Conservation (phyloP, 1,284 basidiomycete genomes). For the Fomitopsis betulina region DNA sequence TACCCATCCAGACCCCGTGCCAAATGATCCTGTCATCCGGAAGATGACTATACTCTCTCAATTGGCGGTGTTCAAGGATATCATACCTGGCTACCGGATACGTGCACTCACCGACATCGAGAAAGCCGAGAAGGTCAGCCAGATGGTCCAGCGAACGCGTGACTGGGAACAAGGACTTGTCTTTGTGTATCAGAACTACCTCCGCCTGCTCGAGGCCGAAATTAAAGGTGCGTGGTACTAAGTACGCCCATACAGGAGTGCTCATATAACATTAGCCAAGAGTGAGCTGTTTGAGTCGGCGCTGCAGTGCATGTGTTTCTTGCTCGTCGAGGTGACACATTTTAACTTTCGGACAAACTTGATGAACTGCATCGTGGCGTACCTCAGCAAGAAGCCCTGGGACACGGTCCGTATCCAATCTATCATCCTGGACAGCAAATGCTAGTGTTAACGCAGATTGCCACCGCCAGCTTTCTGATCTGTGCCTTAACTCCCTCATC, state of each 20-base stretch:
- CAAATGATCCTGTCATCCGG: slow-evolving; percentile 81
- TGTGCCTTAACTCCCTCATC: slow-evolving; percentile 80
- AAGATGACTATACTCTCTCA: slow-evolving; percentile 89
- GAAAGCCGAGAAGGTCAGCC: slow-evolving; percentile 90
- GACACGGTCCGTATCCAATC: slow-evolving; percentile 58
- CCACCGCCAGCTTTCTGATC: slow-evolving; percentile 59
- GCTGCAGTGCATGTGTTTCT: slow-evolving; percentile 84
- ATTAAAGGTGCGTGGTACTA: slow-evolving; percentile 66
- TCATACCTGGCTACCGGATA: slow-evolving; percentile 90
- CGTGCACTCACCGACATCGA: slow-evolving; percentile 88
- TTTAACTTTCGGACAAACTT: slow-evolving; percentile 98
- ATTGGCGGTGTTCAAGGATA: slow-evolving; percentile 92
- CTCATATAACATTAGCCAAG: slow-evolving; percentile 47
- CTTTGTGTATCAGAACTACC: slow-evolving; percentile 82
- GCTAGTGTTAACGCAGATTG: not conserved
- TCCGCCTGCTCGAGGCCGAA: slow-evolving; percentile 83
- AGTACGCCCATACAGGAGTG: not conserved
- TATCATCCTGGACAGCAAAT: not conserved
- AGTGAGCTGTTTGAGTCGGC: slow-evolving; percentile 69
- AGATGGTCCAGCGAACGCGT: slow-evolving; percentile 85
- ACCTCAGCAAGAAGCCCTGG: slow-evolving; percentile 85
- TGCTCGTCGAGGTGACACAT: slow-evolving; percentile 82
- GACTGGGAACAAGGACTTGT: slow-evolving; percentile 99
- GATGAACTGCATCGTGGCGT: slow-evolving; percentile 82
- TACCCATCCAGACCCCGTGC: slow-evolving; percentile 59